phyloP scores from a whole-genome alignment of 1,284 basidiomycete species.

The Bondarzewia mesenterica region DNA sequence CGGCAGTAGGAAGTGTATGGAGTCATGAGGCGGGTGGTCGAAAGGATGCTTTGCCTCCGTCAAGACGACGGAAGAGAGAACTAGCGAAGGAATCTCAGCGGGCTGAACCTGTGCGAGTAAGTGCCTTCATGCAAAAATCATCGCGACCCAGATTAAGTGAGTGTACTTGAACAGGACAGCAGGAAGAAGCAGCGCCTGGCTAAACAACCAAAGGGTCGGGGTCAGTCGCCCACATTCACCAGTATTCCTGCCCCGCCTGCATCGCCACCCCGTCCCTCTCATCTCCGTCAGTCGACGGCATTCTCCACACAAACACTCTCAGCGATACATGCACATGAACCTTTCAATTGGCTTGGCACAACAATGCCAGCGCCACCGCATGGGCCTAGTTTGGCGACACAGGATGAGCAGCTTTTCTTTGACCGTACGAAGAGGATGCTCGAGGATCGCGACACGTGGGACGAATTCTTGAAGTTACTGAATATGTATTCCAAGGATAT shows the following conservation, averaged over 20 bases:
- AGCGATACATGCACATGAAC: not conserved
- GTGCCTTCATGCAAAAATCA: constrained; percentile 1
- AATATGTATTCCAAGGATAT: constrained; percentile 83
- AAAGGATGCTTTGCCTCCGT: constrained; percentile 13
- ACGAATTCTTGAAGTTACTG: constrained; percentile 80
- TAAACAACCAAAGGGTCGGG: constrained; percentile 10
- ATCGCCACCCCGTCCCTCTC: constrained; percentile 18
- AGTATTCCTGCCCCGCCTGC: constrained; percentile 20
- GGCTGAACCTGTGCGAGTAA: constrained; percentile 9
- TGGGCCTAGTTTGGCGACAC: constrained; percentile 38
- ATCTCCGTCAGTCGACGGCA: constrained; percentile 14
- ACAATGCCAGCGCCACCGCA: not conserved
- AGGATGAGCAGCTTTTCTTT: constrained; percentile 92
- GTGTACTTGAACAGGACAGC: constrained; percentile 5
- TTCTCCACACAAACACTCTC: constrained; percentile 7
- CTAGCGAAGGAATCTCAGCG: constrained; percentile 8
- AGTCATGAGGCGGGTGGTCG: constrained; percentile 17
- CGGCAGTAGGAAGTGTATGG: constrained; percentile 21
- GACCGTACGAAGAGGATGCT: constrained; percentile 80
- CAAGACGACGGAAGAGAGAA: constrained; percentile 12
- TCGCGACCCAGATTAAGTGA: not conserved
- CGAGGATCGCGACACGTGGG: constrained; percentile 68
- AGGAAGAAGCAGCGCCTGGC: constrained; percentile 12
- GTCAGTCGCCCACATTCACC: constrained; percentile 13
- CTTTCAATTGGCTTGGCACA: not conserved